Conservation (phyloP, 2,329 filamentous ascomycete genomes). For the Tothia fuscella region DNA sequence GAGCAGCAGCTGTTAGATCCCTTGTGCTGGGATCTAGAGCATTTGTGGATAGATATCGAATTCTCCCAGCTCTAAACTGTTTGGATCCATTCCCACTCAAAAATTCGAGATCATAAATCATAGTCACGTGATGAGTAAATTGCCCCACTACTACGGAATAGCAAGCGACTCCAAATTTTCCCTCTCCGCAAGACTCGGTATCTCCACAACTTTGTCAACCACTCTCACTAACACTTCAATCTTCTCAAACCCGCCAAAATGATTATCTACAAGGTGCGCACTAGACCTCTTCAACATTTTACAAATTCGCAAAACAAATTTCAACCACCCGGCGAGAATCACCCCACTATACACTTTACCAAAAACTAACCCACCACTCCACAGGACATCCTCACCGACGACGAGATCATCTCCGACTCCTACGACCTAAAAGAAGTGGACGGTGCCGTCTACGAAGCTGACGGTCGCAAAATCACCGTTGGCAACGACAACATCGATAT, state of each 20-base stretch:
- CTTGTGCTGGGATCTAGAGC: too few species aligned
- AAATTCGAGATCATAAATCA: neutral
- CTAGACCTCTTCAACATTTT: neutral
- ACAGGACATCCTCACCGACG: slow-evolving; percentile 77
- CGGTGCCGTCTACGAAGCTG: slow-evolving; percentile 73
- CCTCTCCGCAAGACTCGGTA: neutral
- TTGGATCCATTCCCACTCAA: neutral
- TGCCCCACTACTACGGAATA: neutral
- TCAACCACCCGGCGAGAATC: neutral
- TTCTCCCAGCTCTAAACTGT: neutral
- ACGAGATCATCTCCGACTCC: slow-evolving; percentile 96
- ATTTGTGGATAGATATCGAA: neutral
- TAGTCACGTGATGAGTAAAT: neutral
- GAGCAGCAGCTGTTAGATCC: too few species aligned
- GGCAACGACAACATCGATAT: slow-evolving; percentile 65
- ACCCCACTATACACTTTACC: slow-evolving; percentile 8
- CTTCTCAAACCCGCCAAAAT: slow-evolving; percentile 29
- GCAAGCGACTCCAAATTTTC: neutral
- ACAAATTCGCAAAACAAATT: neutral
- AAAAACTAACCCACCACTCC: slow-evolving; percentile 11
- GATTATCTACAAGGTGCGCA: slow-evolving; percentile 46
- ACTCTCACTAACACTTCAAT: neutral
- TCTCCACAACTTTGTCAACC: neutral
- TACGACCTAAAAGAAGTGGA: slow-evolving; percentile 74
- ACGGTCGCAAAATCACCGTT: slow-evolving; percentile 82